Evolutionary conservation across 2,329 filamentous ascomycete species (phyloP).

Genomic region (Aspergillus alliaceus): DNA sequence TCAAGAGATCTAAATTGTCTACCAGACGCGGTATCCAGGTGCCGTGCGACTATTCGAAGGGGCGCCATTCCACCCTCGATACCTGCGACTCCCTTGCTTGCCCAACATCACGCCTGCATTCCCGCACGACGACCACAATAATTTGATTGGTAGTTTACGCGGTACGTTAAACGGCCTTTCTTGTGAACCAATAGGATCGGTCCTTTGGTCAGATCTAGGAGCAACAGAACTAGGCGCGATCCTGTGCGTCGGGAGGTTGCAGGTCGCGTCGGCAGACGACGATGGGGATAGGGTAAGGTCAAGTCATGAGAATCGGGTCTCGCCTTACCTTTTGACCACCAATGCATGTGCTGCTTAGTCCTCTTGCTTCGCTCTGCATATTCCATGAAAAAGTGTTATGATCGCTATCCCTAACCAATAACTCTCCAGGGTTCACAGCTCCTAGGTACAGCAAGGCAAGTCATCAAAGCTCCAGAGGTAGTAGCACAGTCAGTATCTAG

Average conservation of each 20-base stretch:
- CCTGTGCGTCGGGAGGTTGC: not conserved
- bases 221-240: not conserved
- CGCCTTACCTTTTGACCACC: not conserved
- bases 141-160: not conserved
- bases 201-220: not conserved
- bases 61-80: not conserved
- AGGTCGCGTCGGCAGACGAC: not conserved
- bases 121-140: not conserved
- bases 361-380: no score
- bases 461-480: not conserved
- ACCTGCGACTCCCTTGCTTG: not conserved
- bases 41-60: not conserved
- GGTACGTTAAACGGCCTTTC: not conserved
- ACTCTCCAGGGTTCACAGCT: not conserved
- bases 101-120: not conserved
- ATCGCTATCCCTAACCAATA: no score
- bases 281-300: not conserved
- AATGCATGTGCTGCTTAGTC: not conserved
- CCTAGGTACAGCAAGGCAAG: not conserved
- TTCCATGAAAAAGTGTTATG: no score
- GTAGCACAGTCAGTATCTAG: not conserved
- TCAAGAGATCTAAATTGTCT: not conserved
- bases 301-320: not conserved
- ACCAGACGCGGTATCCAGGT: not conserved
- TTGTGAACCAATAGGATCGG: not conserved